Conservation (phyloP, 2,329 filamentous ascomycete species). For the Diaporthe australafricana region DNA sequence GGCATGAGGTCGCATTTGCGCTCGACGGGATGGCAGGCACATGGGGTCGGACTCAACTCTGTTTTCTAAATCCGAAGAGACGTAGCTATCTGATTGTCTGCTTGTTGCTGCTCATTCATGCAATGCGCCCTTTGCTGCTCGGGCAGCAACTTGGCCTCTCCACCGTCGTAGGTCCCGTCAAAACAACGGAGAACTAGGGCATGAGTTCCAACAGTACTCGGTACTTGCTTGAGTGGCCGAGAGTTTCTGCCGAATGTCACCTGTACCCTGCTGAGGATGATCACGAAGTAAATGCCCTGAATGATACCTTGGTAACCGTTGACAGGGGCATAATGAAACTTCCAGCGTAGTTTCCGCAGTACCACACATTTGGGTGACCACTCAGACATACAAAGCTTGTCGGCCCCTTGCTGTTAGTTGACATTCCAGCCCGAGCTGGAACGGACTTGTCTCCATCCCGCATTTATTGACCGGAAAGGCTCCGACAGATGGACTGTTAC, state of each 20-base stretch:
- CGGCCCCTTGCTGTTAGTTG: background rate
- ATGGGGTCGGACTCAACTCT: background rate
- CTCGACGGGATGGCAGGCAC: slow-evolving; percentile 19
- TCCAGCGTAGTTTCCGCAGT: slow-evolving; percentile 20
- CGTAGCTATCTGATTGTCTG: background rate
- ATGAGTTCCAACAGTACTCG: background rate
- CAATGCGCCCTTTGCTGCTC: background rate
- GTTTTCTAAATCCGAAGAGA: background rate
- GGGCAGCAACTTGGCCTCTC: background rate
- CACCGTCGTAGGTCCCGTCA: background rate
- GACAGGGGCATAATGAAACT: slow-evolving; percentile 4
- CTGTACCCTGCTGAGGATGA: background rate
- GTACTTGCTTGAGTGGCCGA: slow-evolving; percentile 16
- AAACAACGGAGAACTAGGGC: background rate
- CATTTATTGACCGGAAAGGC: background rate
- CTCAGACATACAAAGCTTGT: slow-evolving; percentile 18
- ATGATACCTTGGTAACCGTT: background rate
- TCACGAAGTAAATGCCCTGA: background rate
- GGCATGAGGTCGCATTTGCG: background rate
- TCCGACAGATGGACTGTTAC: slow-evolving; percentile 12
- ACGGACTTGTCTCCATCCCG: background rate
- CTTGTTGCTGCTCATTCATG: background rate
- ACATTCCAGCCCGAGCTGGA: slow-evolving; percentile 13
- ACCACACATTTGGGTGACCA: slow-evolving; percentile 25
- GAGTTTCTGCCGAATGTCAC: slow-evolving; percentile 26